Evolutionary conservation across 768 basidiomycete species (phyloP), one percentile per base, ranked within the genome.

Genomic region (Sistotremastrum suecicum): DNA sequence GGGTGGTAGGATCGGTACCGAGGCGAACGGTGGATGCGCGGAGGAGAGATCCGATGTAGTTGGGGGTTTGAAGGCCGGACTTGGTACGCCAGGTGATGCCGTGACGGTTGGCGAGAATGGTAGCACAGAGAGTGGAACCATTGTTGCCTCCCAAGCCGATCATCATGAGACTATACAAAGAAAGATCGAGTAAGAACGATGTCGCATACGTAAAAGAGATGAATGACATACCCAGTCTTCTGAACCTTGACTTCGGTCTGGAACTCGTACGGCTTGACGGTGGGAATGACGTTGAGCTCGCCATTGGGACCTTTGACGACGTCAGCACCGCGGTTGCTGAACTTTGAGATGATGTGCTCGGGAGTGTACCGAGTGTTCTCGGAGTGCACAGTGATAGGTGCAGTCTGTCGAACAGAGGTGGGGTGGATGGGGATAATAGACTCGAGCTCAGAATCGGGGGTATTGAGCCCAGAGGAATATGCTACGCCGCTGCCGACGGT

Each of bases 111-210:
- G 95, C 95, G 54, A 95, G 76, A 60, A 97, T 80, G 50, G 92
- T 95, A 8, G 95, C 92, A 51, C 80, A 82, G 41, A 98, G 74
- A 30, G 94, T 98, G 41, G 84, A 75, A 43, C 94, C 95, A 59
- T 99, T 99, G 75, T 99, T 99, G 44, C 95, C 94, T 48, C 94
- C 94, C 48, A 91, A 66, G 49, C 95, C 95, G 55, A 98, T 82
- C 76, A 99, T 83, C 85, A 99, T 83, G 52, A 99, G 73, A 46
- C 94, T 97, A 50, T 5, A 49, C 43, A 45, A 34, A 38, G 9
- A 50, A 49, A 45, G 35, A 49, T 43, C 46, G 35, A 47, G 39
- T 50, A 47, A 50, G 53, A 44, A 42, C 51, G 35, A n/a, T 41
- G 48, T 39, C 44, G 36, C 40, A 34, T 33, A 31, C 46, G 9